Evolutionary conservation across 2,329 filamentous ascomycete genomes (phyloP), one percentile per base, ranked within the genome.

Genomic region (Pseudocercospora musae): DNA sequence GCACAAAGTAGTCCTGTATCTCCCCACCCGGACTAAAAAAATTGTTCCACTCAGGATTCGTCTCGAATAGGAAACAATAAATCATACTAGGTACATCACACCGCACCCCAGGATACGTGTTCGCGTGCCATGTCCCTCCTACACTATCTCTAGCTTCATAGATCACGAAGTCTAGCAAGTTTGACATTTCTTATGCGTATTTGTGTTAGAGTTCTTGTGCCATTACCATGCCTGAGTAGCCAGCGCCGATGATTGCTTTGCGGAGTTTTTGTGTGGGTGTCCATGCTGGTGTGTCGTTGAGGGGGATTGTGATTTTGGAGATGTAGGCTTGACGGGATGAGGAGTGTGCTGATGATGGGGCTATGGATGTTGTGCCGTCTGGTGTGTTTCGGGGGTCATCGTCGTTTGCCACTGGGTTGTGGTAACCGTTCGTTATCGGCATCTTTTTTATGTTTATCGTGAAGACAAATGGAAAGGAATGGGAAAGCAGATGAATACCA

Each of bases 1-100:
- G 60, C 55, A 77, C 69, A 69, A 79, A 76, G 62, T 81, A 81
- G 6, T 76, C 73, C 8, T 73, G 70, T 29, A 81, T 80, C 65
- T 80, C 79, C 5, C 68, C 64, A 0, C 77, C 77, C 4, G 69
- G 70, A 5, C 76, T 75, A 57, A 78, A 81, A 42, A 78, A 77
- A 5, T 66, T 44, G 8, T 62, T 66, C 69, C 70, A 72, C 29
- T 70, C 66, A 4, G 64, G 66, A 40, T 70, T 69, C 10, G 71
- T 69, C 27, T 71, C 70, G 60, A 78, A 81, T 3, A 76, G 77
- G 25, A 76, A 72, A 31, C 63, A 63, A 52, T 71, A 70, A 4
- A 67, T 62, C 18, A 63, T 53, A 75, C 74, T 8, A 74, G 77
- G 1, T 21, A 62, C 58, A 20, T 62, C 60, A 40, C 63, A 65